These are phyloP conservation scores for Boeremia exigua DNA, from an alignment of 2,329 filamentous ascomycete genomes.

Conservation along the genomic window DNA sequence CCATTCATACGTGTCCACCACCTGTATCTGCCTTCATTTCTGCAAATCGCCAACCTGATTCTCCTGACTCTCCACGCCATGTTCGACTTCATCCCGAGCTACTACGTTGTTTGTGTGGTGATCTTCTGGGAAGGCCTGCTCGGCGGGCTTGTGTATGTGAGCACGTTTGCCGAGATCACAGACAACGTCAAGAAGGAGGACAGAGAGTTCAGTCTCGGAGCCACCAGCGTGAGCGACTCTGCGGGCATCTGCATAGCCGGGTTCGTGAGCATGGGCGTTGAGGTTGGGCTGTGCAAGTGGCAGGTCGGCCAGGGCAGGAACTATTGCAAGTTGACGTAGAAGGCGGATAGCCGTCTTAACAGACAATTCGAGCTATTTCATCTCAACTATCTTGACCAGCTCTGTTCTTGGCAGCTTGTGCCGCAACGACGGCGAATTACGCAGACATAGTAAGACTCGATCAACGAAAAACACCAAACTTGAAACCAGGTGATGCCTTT, in stretches of 20 bases:
- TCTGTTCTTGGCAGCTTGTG: too few species aligned
- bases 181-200: conserved; percentile 79
- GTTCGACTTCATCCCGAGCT: conserved; percentile 79
- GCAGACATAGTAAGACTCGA: too few species aligned
- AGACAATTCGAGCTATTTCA: background rate
- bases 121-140: conserved; percentile 95
- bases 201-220: conserved; percentile 88
- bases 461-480: too few species aligned
- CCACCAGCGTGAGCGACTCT: conserved; percentile 90
- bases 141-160: conserved; percentile 88
- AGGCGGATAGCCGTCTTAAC: background rate
- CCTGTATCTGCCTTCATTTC: conserved; percentile 80
- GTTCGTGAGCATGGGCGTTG: conserved; percentile 80
- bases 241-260: conserved; percentile 89
- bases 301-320: conserved; percentile 81
- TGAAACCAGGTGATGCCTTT: too few species aligned
- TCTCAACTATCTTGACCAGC: too few species aligned
- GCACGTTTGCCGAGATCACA: conserved; percentile 90
- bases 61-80: conserved; percentile 78
- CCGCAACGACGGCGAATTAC: too few species aligned
- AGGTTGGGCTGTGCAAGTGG: conserved; percentile 81
- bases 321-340: conserved; percentile 48
- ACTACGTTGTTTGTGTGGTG: conserved; percentile 84
- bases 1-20: conserved; percentile 82
- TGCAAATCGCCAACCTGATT: conserved; percentile 80